Evolutionary conservation across 2,329 filamentous ascomycete species (phyloP).

Genomic region (Hypoxylon sp.): DNA sequence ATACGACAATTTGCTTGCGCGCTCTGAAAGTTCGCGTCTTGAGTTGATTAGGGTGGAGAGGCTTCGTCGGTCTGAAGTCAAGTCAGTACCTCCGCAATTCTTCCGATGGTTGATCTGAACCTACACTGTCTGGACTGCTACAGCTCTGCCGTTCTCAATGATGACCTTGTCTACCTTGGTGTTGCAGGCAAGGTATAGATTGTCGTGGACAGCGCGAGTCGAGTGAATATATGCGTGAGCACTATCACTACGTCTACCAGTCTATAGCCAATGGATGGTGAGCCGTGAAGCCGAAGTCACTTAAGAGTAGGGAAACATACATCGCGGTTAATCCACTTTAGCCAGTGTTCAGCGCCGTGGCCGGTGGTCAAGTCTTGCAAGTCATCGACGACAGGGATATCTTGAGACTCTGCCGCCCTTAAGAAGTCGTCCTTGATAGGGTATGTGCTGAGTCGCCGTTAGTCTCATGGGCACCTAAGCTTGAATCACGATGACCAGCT

Average conservation of each 20-base stretch:
- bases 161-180: constrained; percentile 84
- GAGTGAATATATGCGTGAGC: constrained; percentile 84
- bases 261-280: constrained; percentile 53
- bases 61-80: constrained; percentile 69
- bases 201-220: constrained; percentile 76
- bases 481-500: constrained; percentile 22
- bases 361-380: constrained; percentile 77
- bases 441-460: constrained; percentile 65
- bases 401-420: constrained; percentile 77
- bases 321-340: constrained; percentile 86
- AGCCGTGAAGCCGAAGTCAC: constrained; percentile 11
- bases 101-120: constrained; percentile 47
- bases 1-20: constrained; percentile 80
- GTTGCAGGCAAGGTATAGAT: constrained; percentile 79
- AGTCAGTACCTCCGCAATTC: constrained; percentile 26
- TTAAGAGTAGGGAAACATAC: constrained; percentile 49
- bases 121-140: constrained; percentile 75
- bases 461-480: constrained; percentile 29
- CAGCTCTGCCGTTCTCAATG: constrained; percentile 77
- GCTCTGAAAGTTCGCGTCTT: constrained; percentile 71
- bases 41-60: constrained; percentile 67
- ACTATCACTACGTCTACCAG: constrained; percentile 79
- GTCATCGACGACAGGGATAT: constrained; percentile 80
- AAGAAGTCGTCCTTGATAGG: constrained; percentile 87
- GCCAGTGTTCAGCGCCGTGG: constrained; percentile 83